Percentiles rank a stretch among this genome's conserved stretches.
Evolutionary conservation across 805 yeast genomes (phyloP).

Genomic region (Dipodascus geniculatus): DNA sequence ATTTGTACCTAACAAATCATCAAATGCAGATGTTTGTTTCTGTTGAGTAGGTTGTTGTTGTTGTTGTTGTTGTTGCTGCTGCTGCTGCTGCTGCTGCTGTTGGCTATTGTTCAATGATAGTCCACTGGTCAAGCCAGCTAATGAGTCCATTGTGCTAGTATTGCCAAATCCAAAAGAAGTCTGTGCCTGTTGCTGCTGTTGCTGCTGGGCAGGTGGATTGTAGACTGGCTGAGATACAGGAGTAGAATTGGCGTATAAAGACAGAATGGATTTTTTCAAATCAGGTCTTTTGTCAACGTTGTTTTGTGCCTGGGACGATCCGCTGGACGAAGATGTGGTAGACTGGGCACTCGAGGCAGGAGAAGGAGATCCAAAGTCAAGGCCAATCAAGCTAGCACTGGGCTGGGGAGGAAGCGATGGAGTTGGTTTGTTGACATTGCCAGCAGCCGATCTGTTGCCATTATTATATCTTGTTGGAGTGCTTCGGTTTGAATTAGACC

Average conservation of each 20-base stretch:
- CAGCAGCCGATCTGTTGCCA: background rate
- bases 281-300: slow-evolving; percentile 49
- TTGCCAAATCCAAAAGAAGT: slow-evolving; percentile 1
- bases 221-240: background rate
- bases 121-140: background rate
- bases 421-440: slow-evolving; percentile 1
- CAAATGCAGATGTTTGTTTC: slow-evolving; percentile 1
- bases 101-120: background rate
- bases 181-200: background rate
- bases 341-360: slow-evolving; percentile 8
- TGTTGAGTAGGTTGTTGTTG: slow-evolving; percentile 4
- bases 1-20: background rate
- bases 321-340: background rate
- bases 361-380: slow-evolving; percentile 17
- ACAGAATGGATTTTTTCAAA: slow-evolving; percentile 80
- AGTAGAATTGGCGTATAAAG: slow-evolving; percentile 40
- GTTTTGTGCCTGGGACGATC: background rate
- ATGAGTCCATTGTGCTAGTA: background rate
- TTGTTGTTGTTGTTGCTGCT: slow-evolving; percentile 6
- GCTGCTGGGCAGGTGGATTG: slow-evolving; percentile 2
- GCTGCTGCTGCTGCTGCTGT: background rate
- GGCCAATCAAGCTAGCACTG: slow-evolving; percentile 12
- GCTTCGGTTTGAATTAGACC: background rate
- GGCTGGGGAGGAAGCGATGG: background rate
- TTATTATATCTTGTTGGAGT: background rate